These are phyloP conservation scores for Elongisporangium senticosum DNA, from an alignment of 352 stramenopile genomes.

Conservation along the genomic window DNA sequence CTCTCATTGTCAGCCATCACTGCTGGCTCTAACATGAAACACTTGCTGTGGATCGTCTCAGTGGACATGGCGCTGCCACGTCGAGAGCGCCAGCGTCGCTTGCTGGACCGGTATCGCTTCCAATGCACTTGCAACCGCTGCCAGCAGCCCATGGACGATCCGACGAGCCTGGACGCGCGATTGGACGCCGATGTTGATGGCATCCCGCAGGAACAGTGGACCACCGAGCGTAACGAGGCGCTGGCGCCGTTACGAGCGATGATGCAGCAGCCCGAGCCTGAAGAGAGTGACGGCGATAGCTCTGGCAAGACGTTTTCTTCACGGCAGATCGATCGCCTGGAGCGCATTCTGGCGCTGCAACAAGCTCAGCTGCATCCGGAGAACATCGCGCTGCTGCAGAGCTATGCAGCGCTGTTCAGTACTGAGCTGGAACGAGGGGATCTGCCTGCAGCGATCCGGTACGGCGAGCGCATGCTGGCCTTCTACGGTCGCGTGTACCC, in stretches of 20 bases:
- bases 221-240: conserved; percentile 16
- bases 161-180: conserved; percentile 26
- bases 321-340: conserved; percentile 16
- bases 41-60: conserved; percentile 7
- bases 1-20: neutral
- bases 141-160: conserved; percentile 17
- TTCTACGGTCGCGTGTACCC: conserved; percentile 62
- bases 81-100: conserved; percentile 29
- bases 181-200: conserved; percentile 50
- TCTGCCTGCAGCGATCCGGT: conserved; percentile 19
- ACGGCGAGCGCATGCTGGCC: conserved; percentile 39
- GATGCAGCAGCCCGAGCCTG: conserved; percentile 7
- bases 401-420: conserved; percentile 45
- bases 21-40: neutral
- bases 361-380: conserved; percentile 22
- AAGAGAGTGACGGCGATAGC: conserved; percentile 15
- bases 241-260: conserved; percentile 11
- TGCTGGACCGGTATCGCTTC: conserved; percentile 65
- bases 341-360: conserved; percentile 22
- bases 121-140: conserved; percentile 49
- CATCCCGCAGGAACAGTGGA: conserved; percentile 29
- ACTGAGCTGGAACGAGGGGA: conserved; percentile 39
- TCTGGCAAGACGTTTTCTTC: neutral
- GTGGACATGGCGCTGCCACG: conserved; percentile 56
- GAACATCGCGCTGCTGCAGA: conserved; percentile 46